Evolutionary conservation across 1,284 basidiomycete genomes (phyloP).

Genomic region (Anthracocystis panici-leucophaei): DNA sequence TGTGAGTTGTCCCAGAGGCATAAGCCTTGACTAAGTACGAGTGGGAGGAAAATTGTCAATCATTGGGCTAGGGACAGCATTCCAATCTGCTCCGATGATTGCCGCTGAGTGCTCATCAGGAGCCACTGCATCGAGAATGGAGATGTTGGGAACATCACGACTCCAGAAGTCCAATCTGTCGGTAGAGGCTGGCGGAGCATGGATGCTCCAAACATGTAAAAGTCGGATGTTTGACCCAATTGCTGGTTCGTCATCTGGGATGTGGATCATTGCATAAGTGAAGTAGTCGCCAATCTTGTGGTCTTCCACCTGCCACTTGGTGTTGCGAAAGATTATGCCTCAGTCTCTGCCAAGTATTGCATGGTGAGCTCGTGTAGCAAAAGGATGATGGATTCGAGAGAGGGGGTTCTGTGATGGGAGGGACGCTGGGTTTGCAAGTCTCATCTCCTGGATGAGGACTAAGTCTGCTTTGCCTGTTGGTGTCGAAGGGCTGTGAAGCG

Average conservation of each 20-base stretch:
- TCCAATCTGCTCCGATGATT: too few relatives aligned
- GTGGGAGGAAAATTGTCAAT: not conserved
- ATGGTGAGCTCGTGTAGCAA: not conserved
- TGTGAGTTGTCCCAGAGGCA: not conserved
- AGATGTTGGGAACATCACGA: too few relatives aligned
- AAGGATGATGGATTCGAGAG: not conserved
- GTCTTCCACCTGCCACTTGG: not conserved
- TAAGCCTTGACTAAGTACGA: too few relatives aligned
- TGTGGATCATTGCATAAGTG: not conserved
- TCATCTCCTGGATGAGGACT: constrained; percentile 2
- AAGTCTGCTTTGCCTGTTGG: not conserved
- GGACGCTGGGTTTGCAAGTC: not conserved
- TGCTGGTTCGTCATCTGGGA: not conserved
- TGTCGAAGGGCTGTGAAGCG: not conserved
- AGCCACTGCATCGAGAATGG: too few relatives aligned
- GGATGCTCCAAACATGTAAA: not conserved
- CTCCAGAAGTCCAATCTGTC: too few relatives aligned
- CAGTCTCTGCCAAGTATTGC: not conserved
- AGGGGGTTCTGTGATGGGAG: not conserved
- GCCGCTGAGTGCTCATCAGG: too few relatives aligned
- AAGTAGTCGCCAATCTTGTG: not conserved
- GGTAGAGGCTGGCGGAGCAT: not conserved
- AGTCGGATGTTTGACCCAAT: not conserved
- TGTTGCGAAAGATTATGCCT: not conserved
- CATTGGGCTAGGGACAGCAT: too few relatives aligned